phyloP scores from a whole-genome alignment of 2,329 filamentous ascomycete species.

The Harringtonia lauricola region DNA sequence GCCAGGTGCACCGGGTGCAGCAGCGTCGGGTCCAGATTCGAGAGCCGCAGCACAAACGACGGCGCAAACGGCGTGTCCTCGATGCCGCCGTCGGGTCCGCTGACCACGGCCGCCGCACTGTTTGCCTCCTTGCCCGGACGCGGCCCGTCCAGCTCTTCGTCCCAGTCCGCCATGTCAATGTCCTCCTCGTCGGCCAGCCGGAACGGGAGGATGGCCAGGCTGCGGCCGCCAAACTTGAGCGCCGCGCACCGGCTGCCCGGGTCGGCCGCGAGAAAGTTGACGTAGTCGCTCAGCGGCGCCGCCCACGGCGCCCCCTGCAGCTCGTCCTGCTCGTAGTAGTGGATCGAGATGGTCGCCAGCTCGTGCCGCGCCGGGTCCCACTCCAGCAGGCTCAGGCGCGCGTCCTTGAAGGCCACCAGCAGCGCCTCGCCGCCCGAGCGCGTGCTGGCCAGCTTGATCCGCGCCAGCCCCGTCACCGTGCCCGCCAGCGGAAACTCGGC shows the following conservation, averaged over 20 bases:
- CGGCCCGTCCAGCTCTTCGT: conserved; percentile 66
- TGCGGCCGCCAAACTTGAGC: conserved; percentile 81
- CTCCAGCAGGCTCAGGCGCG: conserved; percentile 84
- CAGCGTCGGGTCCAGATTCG: conserved; percentile 76
- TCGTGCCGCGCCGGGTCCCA: conserved; percentile 77
- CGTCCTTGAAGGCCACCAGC: conserved; percentile 76
- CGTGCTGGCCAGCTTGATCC: conserved; percentile 61
- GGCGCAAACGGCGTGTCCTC: conserved; percentile 69
- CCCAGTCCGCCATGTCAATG: conserved; percentile 84
- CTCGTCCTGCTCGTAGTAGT: conserved; percentile 96
- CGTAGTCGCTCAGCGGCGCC: conserved; percentile 60
- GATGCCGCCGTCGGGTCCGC: conserved; percentile 31
- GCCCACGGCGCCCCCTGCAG: conserved; percentile 74
- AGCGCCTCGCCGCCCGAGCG: conserved; percentile 76
- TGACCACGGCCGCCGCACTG: conserved; percentile 21
- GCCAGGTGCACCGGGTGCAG: conserved; percentile 84
- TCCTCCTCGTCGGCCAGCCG: conserved; percentile 60
- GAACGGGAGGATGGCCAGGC: conserved; percentile 89
- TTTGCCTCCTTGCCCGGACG: conserved; percentile 37
- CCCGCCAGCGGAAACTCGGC: conserved; percentile 77
- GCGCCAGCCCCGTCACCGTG: conserved; percentile 71
- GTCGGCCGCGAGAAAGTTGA: conserved; percentile 77
- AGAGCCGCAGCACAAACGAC: conserved; percentile 87
- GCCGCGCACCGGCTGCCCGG: conserved; percentile 88
- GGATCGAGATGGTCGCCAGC: conserved; percentile 83